These are phyloP conservation scores for Oryza rufipogon DNA, from an alignment of 176 grass and related monocot genomes.

Conservation along the genomic window DNA sequence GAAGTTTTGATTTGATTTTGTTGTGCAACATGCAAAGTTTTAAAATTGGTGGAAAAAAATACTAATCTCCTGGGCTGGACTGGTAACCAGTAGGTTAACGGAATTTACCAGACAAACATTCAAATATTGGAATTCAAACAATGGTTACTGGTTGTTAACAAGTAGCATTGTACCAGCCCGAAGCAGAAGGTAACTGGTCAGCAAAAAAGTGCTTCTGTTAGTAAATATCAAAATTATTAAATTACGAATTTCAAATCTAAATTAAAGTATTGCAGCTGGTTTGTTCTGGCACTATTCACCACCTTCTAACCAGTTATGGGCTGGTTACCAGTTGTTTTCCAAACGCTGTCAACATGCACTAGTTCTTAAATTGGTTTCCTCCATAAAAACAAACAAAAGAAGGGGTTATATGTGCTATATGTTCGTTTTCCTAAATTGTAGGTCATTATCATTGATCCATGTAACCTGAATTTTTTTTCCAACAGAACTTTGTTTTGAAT, in stretches of 20 bases:
- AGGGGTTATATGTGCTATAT: background rate
- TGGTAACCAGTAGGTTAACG: background rate
- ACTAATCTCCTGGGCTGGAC: background rate
- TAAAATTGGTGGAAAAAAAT: background rate
- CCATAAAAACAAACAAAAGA: background rate
- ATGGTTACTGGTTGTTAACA: background rate
- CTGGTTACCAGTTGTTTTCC: background rate
- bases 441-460: background rate
- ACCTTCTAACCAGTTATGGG: background rate
- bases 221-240: background rate
- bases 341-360: background rate
- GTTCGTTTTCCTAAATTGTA: slow-evolving; percentile 30
- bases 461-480: background rate
- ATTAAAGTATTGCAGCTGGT: background rate
- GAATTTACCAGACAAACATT: background rate
- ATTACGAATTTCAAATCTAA: background rate
- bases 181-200: background rate
- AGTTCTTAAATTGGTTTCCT: slow-evolving; percentile 26
- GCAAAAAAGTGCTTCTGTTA: background rate
- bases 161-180: background rate
- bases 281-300: background rate
- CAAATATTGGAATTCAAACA: background rate
- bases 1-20: background rate
- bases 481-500: slow-evolving; percentile 31
- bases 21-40: background rate